Evolutionary conservation across 1,284 basidiomycete species (phyloP).

Genomic region (Leccinum variabile): DNA sequence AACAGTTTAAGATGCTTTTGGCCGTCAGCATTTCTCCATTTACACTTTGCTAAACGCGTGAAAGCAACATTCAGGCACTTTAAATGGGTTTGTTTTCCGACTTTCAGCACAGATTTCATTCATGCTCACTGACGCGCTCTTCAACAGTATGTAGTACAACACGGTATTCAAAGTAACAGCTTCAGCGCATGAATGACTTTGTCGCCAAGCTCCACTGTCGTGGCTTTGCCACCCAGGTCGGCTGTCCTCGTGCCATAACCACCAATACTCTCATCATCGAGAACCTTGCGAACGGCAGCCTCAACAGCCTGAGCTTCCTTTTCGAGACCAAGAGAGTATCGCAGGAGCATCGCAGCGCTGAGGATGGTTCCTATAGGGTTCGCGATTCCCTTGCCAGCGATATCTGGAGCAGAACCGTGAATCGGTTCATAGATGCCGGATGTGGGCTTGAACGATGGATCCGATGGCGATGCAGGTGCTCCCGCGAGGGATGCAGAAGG

Average conservation of each 20-base stretch:
- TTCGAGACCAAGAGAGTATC: slow-evolving; percentile 91
- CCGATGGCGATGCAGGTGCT: slow-evolving; percentile 73
- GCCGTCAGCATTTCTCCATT: neutral
- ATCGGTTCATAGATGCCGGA: slow-evolving; percentile 96
- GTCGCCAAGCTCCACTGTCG: slow-evolving; percentile 83
- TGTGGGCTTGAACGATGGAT: slow-evolving; percentile 70
- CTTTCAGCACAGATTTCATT: neutral
- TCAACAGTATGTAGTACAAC: neutral
- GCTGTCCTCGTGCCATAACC: slow-evolving; percentile 83
- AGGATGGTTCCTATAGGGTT: slow-evolving; percentile 98
- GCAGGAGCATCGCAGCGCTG: slow-evolving; percentile 91
- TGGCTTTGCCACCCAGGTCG: slow-evolving; percentile 83
- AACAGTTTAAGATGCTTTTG: neutral
- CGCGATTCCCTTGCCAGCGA: slow-evolving; percentile 92
- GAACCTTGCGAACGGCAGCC: slow-evolving; percentile 82
- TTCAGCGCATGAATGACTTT: slow-evolving; percentile 79
- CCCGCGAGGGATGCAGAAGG: slow-evolving; percentile 96
- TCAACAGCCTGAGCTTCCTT: slow-evolving; percentile 86
- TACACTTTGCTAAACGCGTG: neutral
- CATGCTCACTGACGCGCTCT: neutral
- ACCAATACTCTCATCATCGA: slow-evolving; percentile 74
- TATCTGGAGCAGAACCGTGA: slow-evolving; percentile 94
- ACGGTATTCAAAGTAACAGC: slow-evolving; percentile 47
- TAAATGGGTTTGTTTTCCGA: neutral
- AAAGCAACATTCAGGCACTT: neutral